These are phyloP conservation scores for Dispira simplex DNA, from an alignment of 192 early-diverging fungal species.

Conservation along the genomic window DNA sequence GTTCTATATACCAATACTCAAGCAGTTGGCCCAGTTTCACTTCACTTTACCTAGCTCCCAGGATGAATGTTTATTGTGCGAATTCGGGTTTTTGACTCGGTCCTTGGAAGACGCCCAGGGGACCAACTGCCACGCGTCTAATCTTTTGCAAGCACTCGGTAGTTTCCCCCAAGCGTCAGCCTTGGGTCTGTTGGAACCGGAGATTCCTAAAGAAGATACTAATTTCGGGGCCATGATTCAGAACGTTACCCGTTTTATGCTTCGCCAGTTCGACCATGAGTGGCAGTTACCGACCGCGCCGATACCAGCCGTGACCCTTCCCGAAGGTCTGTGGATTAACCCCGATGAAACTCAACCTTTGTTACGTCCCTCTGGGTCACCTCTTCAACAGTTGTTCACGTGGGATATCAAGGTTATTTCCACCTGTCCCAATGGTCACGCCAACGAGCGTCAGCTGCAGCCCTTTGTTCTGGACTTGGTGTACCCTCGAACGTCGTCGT, in stretches of 20 bases:
- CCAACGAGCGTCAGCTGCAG: slow-evolving; percentile 9
- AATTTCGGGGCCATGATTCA: slow-evolving; percentile 68
- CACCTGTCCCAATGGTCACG: slow-evolving; percentile 13
- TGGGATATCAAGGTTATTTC: slow-evolving; percentile 15
- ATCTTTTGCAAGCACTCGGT: slow-evolving; percentile 72
- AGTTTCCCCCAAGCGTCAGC: slow-evolving; percentile 73
- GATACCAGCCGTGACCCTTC: too few relatives aligned
- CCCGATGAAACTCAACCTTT: slow-evolving; percentile 4
- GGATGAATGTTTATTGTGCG: slow-evolving; percentile 76
- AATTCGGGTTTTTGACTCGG: slow-evolving; percentile 82
- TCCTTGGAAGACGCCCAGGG: slow-evolving; percentile 86
- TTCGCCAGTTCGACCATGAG: slow-evolving; percentile 79
- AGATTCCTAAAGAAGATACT: slow-evolving; percentile 35
- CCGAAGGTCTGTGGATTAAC: too few relatives aligned
- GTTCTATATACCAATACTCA: slow-evolving; percentile 48
- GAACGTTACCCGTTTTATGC: slow-evolving; percentile 75
- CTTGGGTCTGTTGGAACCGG: slow-evolving; percentile 79
- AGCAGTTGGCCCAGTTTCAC: slow-evolving; percentile 58
- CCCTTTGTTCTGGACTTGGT: slow-evolving; percentile 78
- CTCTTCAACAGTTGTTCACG: background rate
- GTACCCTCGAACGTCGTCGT: slow-evolving; percentile 27
- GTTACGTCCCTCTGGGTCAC: background rate
- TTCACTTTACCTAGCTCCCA: slow-evolving; percentile 44
- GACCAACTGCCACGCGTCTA: slow-evolving; percentile 87
- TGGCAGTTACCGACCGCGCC: slow-evolving; percentile 17